These are phyloP conservation scores for Trichophyton mentagrophytes DNA, from an alignment of 2,329 filamentous ascomycete genomes.

Conservation along the genomic window DNA sequence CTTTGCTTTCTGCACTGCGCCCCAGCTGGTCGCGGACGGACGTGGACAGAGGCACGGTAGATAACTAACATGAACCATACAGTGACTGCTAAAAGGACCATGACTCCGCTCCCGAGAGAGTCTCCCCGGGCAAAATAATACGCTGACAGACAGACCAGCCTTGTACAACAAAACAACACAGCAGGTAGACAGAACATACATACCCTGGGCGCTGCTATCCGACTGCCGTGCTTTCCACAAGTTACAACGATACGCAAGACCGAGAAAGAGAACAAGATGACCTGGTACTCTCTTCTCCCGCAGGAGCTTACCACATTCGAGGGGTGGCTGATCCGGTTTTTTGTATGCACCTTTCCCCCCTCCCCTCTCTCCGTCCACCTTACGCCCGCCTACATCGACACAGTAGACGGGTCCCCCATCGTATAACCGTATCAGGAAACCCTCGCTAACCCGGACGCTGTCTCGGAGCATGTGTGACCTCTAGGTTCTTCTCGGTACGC, in stretches of 20 bases:
- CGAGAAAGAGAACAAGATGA: conserved; percentile 35
- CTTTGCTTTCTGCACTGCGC: no score
- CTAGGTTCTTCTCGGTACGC: conserved; percentile 47
- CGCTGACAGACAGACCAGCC: background rate
- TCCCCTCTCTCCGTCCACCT: background rate
- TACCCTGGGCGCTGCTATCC: background rate
- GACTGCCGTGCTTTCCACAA: background rate
- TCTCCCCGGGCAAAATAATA: background rate
- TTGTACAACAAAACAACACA: background rate
- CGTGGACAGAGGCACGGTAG: no score
- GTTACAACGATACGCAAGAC: background rate
- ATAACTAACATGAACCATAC: no score
- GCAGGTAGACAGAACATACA: background rate
- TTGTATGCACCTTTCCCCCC: conserved; percentile 37
- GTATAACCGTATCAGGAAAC: background rate
- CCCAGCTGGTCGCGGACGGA: no score
- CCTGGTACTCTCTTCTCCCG: conserved; percentile 53
- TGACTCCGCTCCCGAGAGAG: background rate
- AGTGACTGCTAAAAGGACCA: background rate
- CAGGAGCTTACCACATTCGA: conserved; percentile 45
- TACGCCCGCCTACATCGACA: no score
- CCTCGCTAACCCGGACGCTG: background rate
- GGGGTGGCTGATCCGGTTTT: conserved; percentile 49
- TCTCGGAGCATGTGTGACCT: conserved; percentile 3
- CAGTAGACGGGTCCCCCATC: background rate